These are phyloP conservation scores for Serpula lacrymans DNA, from an alignment of 768 basidiomycete species.

Conservation along the genomic window DNA sequence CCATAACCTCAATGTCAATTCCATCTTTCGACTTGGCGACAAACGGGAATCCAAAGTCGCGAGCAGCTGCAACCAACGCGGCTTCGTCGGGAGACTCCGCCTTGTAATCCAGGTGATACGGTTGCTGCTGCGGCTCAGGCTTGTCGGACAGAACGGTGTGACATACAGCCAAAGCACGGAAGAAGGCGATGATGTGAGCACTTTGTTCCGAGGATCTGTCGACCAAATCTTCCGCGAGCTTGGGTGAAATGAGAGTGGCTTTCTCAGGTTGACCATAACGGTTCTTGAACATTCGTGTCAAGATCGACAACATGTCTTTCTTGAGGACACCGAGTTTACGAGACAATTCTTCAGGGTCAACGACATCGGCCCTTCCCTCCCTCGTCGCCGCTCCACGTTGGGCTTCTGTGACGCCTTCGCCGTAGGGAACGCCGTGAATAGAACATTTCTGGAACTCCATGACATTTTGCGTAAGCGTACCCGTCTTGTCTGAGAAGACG, in stretches of 20 bases:
- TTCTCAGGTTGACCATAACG: slow-evolving; percentile 77
- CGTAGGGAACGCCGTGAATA: slow-evolving; percentile 77
- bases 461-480: slow-evolving; percentile 95
- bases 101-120: slow-evolving; percentile 79
- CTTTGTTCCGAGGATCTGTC: slow-evolving; percentile 61
- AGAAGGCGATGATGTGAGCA: slow-evolving; percentile 73
- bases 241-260: slow-evolving; percentile 85
- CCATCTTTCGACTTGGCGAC: slow-evolving; percentile 67
- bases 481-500: slow-evolving; percentile 91
- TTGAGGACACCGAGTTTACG: slow-evolving; percentile 64
- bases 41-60: slow-evolving; percentile 93
- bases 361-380: slow-evolving; percentile 62
- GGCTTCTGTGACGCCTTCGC: slow-evolving; percentile 94
- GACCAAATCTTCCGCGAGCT: slow-evolving; percentile 74
- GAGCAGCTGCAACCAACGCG: slow-evolving; percentile 86
- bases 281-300: slow-evolving; percentile 85
- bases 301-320: slow-evolving; percentile 67
- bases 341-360: slow-evolving; percentile 70
- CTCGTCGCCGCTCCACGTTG: slow-evolving; percentile 89
- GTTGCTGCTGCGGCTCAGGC: slow-evolving; percentile 57
- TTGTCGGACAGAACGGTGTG: slow-evolving; percentile 87
- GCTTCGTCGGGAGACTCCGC: slow-evolving; percentile 97
- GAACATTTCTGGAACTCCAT: slow-evolving; percentile 99
- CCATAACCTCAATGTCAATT: slow-evolving; percentile 90
- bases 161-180: slow-evolving; percentile 92